Conservation (phyloP, 768 basidiomycete species). For the Mycena sanguinolenta region DNA sequence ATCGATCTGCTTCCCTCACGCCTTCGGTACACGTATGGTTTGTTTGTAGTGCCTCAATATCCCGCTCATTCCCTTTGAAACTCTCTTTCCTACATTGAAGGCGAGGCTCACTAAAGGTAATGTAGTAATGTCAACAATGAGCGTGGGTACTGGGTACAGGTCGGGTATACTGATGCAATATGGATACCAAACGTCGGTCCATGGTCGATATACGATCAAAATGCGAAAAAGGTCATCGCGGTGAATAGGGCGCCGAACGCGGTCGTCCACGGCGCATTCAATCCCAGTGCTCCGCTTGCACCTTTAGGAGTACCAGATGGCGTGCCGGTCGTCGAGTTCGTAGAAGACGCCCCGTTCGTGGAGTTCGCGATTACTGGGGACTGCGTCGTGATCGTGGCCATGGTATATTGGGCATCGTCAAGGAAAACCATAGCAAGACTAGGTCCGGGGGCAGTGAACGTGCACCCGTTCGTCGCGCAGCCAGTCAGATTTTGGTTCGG, state of each 20-base stretch:
- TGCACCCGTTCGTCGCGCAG: constrained; percentile 58
- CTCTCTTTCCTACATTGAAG: no score
- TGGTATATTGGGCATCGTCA: constrained; percentile 21
- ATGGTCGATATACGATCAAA: neutral
- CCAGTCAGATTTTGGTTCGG: constrained; percentile 50
- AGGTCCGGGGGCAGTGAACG: constrained; percentile 61
- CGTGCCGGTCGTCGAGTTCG: neutral
- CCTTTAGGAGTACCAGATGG: neutral
- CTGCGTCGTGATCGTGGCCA: neutral
- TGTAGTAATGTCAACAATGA: neutral
- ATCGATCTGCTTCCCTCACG: no score
- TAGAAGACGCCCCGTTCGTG: neutral
- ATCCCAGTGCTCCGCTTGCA: neutral
- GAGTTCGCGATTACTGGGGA: neutral
- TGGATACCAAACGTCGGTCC: constrained; percentile 1
- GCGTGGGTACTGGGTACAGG: no score
- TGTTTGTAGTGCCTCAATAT: no score
- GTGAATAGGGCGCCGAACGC: constrained; percentile 7
- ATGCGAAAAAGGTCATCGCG: constrained; percentile 2
- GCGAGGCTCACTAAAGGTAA: no score
- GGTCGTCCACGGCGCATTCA: constrained; percentile 7
- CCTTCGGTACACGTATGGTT: no score
- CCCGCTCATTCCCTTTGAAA: no score
- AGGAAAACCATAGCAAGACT: constrained; percentile 63
- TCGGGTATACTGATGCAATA: neutral